Base-by-base conservation (phyloP, 2,329 filamentous ascomycete species). In the Tolypocladium cylindrosporum region DNA sequence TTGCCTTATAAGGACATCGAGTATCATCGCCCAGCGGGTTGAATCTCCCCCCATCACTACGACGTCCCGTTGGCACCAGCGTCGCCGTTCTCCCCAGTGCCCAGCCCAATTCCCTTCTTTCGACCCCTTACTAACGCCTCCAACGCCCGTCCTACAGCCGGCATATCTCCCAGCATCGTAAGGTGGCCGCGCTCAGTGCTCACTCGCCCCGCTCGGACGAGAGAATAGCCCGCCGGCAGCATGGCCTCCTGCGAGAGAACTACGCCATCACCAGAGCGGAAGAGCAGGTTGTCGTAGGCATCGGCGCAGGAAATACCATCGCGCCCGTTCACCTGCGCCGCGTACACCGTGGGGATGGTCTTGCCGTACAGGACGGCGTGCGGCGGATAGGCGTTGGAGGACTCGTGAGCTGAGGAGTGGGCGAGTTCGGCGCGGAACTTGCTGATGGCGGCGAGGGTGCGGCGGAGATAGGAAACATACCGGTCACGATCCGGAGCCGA, bases 221-320 rank as follows among this genome's bases (percentile, higher is more conserved):
- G 77, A 54, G 82, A 79, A 69, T 96, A 97, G 0, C 91, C 91
- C 2, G 82, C 75, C 0, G 92, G 92, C 50, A 95, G 72, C 89
- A 95, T 93, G 0, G 91, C 89, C 61, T 93, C 90, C 55, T 84
- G 84, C 0, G 92, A 90, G 8, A 97, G 79, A 57, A 93, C 91
- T 0, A 97, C 92, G 0, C 92, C 93, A 68, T 97, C 92, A 2
- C 92, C 91, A 27, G 87, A 87, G 0, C 89, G 88, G 73, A 97
- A 97, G 0, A 90, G 83, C 2, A 97, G 78, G 64, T 95, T 87
- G 63, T 96, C 91, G 69, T 96, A 97, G 0, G 85, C 87, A 70
- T 95, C 90, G 0, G 84, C 77, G 60, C 85, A 84, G 55, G 85
- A 82, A 63, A 97, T 96, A 0, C 81, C 85, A 57, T 93, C 91